phyloP scores from a whole-genome alignment of 2,329 filamentous ascomycete species.

The Colletotrichum higginsianum region DNA sequence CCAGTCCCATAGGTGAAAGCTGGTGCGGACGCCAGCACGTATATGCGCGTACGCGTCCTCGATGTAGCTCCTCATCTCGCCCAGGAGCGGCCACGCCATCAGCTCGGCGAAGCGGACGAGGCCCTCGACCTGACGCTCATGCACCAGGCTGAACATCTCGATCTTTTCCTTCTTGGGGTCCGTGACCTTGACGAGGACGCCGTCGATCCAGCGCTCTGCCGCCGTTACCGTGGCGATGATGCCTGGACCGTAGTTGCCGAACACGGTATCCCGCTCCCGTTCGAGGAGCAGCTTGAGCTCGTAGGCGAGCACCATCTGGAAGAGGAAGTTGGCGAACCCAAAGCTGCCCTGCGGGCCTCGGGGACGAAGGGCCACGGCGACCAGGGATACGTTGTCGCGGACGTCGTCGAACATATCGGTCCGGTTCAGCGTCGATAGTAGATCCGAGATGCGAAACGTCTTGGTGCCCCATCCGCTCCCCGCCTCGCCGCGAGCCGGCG shows the following conservation, averaged over 20 bases:
- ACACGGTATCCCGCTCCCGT: too few relatives aligned
- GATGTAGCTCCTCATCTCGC: neutral
- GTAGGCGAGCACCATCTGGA: too few relatives aligned
- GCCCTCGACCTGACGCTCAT: neutral
- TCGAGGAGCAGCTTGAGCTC: too few relatives aligned
- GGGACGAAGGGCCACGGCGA: too few relatives aligned
- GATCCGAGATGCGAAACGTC: neutral
- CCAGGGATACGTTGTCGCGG: too few relatives aligned
- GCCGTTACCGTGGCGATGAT: too few relatives aligned
- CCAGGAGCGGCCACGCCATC: neutral
- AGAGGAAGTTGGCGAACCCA: too few relatives aligned
- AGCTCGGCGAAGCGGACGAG: neutral
- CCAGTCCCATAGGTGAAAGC: neutral
- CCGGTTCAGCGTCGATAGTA: neutral
- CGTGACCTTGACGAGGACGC: neutral
- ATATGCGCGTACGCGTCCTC: neutral
- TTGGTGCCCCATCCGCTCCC: neutral
- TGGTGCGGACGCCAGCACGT: neutral
- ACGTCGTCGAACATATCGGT: too few relatives aligned
- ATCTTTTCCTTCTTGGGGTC: neutral
- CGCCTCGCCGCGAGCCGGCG: too few relatives aligned
- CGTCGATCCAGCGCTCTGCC: neutral
- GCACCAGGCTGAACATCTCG: neutral
- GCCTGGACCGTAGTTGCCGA: too few relatives aligned
- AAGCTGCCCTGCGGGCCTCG: too few relatives aligned